Percentiles rank a stretch among this genome's conserved stretches.
Conservation (phyloP, 2,329 filamentous ascomycete genomes). For the Lecanicillium sp. region DNA sequence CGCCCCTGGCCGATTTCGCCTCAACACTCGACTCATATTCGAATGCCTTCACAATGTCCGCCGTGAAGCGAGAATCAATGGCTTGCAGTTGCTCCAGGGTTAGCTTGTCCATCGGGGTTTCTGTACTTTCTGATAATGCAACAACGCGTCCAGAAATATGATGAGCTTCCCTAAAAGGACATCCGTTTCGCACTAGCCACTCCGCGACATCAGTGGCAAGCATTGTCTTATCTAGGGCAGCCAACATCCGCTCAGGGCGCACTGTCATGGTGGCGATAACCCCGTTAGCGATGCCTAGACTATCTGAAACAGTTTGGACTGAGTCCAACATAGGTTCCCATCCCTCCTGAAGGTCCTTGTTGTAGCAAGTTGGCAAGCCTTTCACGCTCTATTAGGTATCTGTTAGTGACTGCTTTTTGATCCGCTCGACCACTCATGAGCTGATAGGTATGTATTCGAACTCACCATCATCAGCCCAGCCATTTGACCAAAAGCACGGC, state of each 20-base stretch:
- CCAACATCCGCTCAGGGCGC: conserved; percentile 63
- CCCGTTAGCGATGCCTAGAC: conserved; percentile 67
- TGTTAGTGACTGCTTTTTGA: conserved; percentile 25
- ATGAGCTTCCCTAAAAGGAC: conserved; percentile 73
- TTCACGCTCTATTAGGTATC: conserved; percentile 36
- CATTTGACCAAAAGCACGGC: conserved; percentile 74
- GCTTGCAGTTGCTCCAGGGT: conserved; percentile 59
- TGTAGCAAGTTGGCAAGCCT: conserved; percentile 67
- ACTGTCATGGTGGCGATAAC: conserved; percentile 62
- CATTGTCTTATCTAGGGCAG: conserved; percentile 67
- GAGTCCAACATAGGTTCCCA: conserved; percentile 72
- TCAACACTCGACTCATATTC: conserved; percentile 70
- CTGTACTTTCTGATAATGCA: conserved; percentile 59
- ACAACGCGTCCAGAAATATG: conserved; percentile 70
- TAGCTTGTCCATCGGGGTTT: conserved; percentile 62
- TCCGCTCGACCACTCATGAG: conserved; percentile 20
- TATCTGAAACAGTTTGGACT: conserved; percentile 66
- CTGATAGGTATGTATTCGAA: conserved; percentile 22
- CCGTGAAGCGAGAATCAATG: conserved; percentile 60
- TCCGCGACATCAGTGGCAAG: conserved; percentile 62
- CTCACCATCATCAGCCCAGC: conserved; percentile 61
- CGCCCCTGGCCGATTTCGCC: conserved; percentile 59
- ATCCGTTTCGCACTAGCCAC: conserved; percentile 55
- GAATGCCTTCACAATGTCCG: conserved; percentile 59
- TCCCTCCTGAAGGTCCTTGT: conserved; percentile 72